Conservation (phyloP, 768 basidiomycete species). For the Termitomyces sp. region DNA sequence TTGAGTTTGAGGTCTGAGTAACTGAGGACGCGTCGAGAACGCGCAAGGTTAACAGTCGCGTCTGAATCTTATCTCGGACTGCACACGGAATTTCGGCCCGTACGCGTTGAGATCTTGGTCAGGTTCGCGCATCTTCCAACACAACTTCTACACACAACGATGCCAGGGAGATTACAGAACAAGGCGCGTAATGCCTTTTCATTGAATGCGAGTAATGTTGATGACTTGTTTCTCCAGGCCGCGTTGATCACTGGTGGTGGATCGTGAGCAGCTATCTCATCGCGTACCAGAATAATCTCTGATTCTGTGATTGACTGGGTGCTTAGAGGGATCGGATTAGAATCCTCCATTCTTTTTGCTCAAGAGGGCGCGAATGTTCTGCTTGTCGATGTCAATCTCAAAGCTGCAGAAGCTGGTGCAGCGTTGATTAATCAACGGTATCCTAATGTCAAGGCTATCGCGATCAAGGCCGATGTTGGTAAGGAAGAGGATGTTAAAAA, state of each 20-base stretch:
- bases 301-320: slow-evolving; percentile 34
- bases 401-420: slow-evolving; percentile 64
- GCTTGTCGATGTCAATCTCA: slow-evolving; percentile 81
- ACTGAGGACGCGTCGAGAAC: not conserved
- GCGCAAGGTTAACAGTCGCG: not conserved
- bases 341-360: slow-evolving; percentile 93
- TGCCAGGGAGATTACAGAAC: slow-evolving; percentile 61
- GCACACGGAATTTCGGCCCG: slow-evolving; percentile 1
- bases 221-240: slow-evolving; percentile 32
- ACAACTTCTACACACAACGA: slow-evolving; percentile 5
- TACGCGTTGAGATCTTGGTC: not conserved
- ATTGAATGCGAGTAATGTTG: not conserved
- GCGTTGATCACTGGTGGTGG: slow-evolving; percentile 87
- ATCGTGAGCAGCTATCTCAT: slow-evolving; percentile 50
- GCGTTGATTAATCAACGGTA: slow-evolving; percentile 57
- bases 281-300: not conserved
- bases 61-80: not conserved
- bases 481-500: slow-evolving; percentile 84
- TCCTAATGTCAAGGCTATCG: slow-evolving; percentile 64
- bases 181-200: slow-evolving; percentile 35
- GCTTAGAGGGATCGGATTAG: slow-evolving; percentile 88
- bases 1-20: not conserved
- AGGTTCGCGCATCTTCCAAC: not conserved
- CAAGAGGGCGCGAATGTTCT: slow-evolving; percentile 90
- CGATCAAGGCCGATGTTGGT: slow-evolving; percentile 80